These are phyloP conservation scores for Fraxinus greggii DNA, from an alignment of 305 asterid species.

Conservation along the genomic window DNA sequence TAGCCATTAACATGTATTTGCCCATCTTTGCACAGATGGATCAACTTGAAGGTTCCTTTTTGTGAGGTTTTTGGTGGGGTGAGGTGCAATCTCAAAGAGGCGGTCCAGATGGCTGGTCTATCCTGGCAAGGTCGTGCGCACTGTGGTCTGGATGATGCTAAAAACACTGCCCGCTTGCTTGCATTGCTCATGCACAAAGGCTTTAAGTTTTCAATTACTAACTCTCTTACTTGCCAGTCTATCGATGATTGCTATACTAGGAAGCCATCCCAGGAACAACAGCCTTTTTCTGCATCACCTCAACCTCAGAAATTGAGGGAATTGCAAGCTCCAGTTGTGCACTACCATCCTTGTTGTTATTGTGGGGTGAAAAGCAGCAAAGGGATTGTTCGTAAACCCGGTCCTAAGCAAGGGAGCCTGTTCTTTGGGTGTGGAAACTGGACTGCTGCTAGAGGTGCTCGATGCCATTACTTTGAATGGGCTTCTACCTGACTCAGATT, in stretches of 20 bases:
- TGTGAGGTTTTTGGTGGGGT: constrained; percentile 59
- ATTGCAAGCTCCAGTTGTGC: constrained; percentile 38
- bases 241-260: constrained; percentile 21
- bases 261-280: constrained; percentile 49
- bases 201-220: constrained; percentile 65
- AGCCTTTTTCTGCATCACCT: constrained; percentile 31
- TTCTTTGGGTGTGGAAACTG: constrained; percentile 86
- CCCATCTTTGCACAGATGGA: constrained; percentile 56
- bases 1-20: constrained; percentile 9
- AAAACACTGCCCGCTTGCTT: constrained; percentile 77
- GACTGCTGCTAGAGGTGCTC: constrained; percentile 44
- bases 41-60: neutral
- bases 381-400: constrained; percentile 44
- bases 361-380: constrained; percentile 57
- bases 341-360: constrained; percentile 47
- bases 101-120: constrained; percentile 67
- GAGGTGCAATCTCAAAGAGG: neutral
- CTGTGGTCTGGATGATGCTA: constrained; percentile 90
- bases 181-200: constrained; percentile 63
- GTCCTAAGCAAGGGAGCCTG: constrained; percentile 75
- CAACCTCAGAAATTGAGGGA: constrained; percentile 48
- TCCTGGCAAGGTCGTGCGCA: constrained; percentile 90
- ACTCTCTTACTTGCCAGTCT: constrained; percentile 28
- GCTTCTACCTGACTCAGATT: constrained; percentile 29
- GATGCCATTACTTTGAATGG: constrained; percentile 81